Evolutionary conservation across 2,329 filamentous ascomycete species (phyloP).

Genomic region (Fusarium nanum): DNA sequence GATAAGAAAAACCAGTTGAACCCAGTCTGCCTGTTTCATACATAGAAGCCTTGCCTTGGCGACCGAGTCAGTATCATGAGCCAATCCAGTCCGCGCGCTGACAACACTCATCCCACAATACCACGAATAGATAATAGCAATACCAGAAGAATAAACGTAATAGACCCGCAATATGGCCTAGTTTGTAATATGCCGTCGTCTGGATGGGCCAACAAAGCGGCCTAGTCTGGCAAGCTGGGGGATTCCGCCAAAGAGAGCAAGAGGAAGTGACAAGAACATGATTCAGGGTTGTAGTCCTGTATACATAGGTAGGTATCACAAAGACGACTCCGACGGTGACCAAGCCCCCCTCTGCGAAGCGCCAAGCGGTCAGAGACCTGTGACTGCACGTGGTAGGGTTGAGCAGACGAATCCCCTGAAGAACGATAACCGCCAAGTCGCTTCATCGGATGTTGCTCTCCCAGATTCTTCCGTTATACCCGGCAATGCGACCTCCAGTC

Average conservation of each 20-base stretch:
- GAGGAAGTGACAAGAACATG: background rate
- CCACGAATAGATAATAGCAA: background rate
- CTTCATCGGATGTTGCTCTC: conserved; percentile 26
- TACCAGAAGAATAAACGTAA: background rate
- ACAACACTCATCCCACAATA: conserved; percentile 3
- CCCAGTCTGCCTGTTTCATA: background rate
- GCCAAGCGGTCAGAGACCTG: background rate
- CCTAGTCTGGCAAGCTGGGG: background rate
- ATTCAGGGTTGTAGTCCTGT: conserved; percentile 11
- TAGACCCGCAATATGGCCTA: conserved; percentile 5
- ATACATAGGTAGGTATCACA: conserved; percentile 1
- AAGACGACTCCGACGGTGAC: background rate
- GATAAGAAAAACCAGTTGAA: background rate
- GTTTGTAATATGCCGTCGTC: background rate
- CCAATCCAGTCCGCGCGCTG: conserved; percentile 1
- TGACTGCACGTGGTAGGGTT: background rate
- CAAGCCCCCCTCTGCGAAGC: conserved; percentile 5
- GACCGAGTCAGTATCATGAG: conserved; percentile 7
- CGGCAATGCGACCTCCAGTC: conserved; percentile 13
- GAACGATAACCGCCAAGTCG: conserved; percentile 25
- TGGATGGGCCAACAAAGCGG: background rate
- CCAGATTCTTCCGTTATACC: conserved; percentile 13
- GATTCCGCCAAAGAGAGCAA: background rate
- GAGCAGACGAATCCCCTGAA: conserved; percentile 18
- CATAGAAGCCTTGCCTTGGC: background rate